Percentiles rank a stretch among this genome's conserved stretches.
Evolutionary conservation across 345 rosid genomes (phyloP).

Genomic region (Erucastrum elatum): DNA sequence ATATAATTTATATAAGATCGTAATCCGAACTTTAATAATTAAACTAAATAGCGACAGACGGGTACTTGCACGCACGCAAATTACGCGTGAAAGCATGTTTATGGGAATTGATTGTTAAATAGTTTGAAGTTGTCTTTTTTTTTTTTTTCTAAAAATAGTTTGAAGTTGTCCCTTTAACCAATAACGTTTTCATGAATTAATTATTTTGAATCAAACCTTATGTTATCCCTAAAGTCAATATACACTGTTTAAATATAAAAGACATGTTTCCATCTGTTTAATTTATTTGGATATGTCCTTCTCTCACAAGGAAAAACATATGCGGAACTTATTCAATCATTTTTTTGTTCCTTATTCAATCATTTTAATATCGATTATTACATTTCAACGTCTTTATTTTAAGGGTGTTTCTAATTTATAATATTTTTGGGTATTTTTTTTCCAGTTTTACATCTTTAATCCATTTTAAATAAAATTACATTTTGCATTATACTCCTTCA

Average conservation of each 20-base stretch:
- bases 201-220: not conserved
- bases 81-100: not conserved
- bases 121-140: not conserved
- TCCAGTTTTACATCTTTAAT: not conserved
- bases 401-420: not conserved
- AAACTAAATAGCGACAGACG: not conserved
- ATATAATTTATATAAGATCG: not conserved
- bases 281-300: not conserved
- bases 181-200: constrained; percentile 7
- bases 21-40: not conserved
- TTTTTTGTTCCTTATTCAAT: not conserved
- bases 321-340: not conserved
- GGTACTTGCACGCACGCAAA: not conserved
- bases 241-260: not conserved
- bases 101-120: not conserved
- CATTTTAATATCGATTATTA: not conserved
- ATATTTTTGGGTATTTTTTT: not conserved
- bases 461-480: not conserved
- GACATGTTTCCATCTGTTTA: not conserved
- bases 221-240: not conserved
- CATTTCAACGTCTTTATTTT: not conserved
- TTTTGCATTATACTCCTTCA: not conserved
- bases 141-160: not conserved
- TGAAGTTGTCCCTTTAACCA: not conserved
- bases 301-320: not conserved